These are phyloP conservation scores for Microbotryomycetes sp. DNA, from an alignment of 1,284 basidiomycete genomes.

Conservation along the genomic window DNA sequence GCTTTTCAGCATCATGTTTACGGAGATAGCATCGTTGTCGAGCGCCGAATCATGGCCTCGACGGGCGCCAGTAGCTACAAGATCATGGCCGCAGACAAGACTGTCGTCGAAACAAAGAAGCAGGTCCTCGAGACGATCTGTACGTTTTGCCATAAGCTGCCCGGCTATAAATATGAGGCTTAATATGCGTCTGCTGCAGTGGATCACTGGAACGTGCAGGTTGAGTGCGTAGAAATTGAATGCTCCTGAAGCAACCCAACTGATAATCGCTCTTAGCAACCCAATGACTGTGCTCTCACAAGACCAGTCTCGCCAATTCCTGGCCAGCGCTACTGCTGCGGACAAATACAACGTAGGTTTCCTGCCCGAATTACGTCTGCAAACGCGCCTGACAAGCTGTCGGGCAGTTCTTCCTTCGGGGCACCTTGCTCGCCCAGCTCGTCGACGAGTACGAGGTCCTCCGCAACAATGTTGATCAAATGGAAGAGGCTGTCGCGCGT, in stretches of 20 bases:
- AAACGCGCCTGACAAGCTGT: slow-evolving; percentile 2
- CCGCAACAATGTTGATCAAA: slow-evolving; percentile 54
- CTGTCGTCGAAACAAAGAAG: slow-evolving; percentile 67
- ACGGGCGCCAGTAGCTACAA: slow-evolving; percentile 68
- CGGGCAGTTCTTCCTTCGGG: slow-evolving; percentile 79
- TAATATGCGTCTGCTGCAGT: not conserved
- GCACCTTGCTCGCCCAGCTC: slow-evolving; percentile 84
- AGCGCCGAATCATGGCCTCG: slow-evolving; percentile 68
- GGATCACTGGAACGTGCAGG: slow-evolving; percentile 84
- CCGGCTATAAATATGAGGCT: not conserved
- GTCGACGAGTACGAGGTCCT: slow-evolving; percentile 77
- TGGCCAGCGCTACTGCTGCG: slow-evolving; percentile 70
- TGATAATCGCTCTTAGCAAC: slow-evolving; percentile 5
- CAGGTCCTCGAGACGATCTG: slow-evolving; percentile 79
- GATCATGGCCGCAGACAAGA: slow-evolving; percentile 58
- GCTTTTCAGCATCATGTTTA: slow-evolving; percentile 78
- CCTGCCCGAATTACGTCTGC: not conserved
- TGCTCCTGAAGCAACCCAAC: not conserved
- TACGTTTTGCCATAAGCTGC: not conserved
- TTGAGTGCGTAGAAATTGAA: slow-evolving; percentile 78
- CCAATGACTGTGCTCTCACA: slow-evolving; percentile 40
- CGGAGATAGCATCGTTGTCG: slow-evolving; percentile 75
- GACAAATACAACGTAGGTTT: slow-evolving; percentile 77
- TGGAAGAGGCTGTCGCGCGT: slow-evolving; percentile 31
- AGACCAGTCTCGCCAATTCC: slow-evolving; percentile 65